These are phyloP conservation scores for Porpolomopsis calyptriformis DNA, from an alignment of 768 basidiomycete species.

Conservation along the genomic window DNA sequence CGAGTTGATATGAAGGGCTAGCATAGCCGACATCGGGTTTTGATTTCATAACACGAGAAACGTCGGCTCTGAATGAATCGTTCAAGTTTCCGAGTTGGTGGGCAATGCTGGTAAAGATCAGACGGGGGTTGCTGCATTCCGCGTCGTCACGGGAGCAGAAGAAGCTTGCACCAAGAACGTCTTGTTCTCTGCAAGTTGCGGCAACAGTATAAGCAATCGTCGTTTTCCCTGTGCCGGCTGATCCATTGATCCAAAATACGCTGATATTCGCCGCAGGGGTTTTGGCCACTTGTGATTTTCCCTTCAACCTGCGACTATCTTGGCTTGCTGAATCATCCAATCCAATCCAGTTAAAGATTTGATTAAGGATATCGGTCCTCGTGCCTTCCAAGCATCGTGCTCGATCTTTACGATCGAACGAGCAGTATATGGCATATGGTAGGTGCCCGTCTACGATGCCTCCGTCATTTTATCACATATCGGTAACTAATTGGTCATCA, in stretches of 20 bases:
- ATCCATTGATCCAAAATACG: background rate
- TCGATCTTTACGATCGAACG: too few species aligned
- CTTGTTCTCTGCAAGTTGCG: slow-evolving; percentile 5
- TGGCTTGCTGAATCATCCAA: too few species aligned
- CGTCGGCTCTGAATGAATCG: background rate
- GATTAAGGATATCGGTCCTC: too few species aligned
- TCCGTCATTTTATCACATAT: too few species aligned
- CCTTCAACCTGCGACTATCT: too few species aligned
- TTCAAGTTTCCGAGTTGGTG: slow-evolving; percentile 16
- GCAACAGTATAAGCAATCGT: background rate
- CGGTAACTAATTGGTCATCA: too few species aligned
- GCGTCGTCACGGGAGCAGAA: slow-evolving; percentile 23
- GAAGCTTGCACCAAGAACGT: slow-evolving; percentile 21
- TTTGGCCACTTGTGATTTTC: too few species aligned
- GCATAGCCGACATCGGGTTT: slow-evolving; percentile 11
- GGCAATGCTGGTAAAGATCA: slow-evolving; percentile 21
- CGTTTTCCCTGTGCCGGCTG: background rate
- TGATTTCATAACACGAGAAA: slow-evolving; percentile 7
- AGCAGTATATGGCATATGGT: too few species aligned
- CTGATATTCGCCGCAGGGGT: too few species aligned
- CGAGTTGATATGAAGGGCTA: background rate
- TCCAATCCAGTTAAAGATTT: too few species aligned
- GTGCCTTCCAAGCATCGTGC: too few species aligned
- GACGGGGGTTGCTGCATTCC: slow-evolving; percentile 13
- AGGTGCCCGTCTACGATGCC: too few species aligned